Evolutionary conservation across 352 stramenopile genomes (phyloP), one percentile per base, ranked within the genome.

Genomic region (Globisporangium cylindrosporum): DNA sequence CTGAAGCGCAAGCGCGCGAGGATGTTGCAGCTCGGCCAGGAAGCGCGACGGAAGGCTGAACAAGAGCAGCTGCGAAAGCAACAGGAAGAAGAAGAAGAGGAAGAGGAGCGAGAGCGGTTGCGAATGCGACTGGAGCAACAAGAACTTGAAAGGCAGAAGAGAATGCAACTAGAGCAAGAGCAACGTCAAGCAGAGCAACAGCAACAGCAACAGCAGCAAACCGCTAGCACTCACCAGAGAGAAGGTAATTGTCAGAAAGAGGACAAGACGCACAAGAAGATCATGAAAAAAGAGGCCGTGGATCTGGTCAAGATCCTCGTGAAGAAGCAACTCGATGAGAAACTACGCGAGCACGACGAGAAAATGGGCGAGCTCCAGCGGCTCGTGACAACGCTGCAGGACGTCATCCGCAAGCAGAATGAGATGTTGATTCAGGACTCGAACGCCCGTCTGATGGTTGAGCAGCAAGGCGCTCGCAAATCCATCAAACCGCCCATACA

Each of bases 241-340:
- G 51, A 36, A 49, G 7, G n/a, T 24, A 43, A 20, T 46, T 6
- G 58, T 12, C 54, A 72, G 12, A 22, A 66, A 69, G 58, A 70
- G 58, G 62, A n/a, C 24, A 46, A 55, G 8, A 15, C 24, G 4
- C 18, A 66, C 5, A 77, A 77, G 54, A 85, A 77, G 51, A 75
- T 85, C 38, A 85, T 85, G 75, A 82, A 82, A 59, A 81, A 78
- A 71, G 73, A 85, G 36, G 78, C 75, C 0, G 64, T 82, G 18
- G 72, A 78, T 1, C 58, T 82, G 25, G 74, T 85, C 61, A 82
- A 76, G 51, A 59, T 32, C 24, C 34, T 86, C 6, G 78, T 86
- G 29, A 71, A 80, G 48, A 69, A 80, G 43, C 76, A 83, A 53
- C 59, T 86, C 29, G 62, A 76, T 10, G 70, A 74, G 20, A 80